Base-by-base conservation (phyloP, 768 basidiomycete species). In the Suillus clintonianus region DNA sequence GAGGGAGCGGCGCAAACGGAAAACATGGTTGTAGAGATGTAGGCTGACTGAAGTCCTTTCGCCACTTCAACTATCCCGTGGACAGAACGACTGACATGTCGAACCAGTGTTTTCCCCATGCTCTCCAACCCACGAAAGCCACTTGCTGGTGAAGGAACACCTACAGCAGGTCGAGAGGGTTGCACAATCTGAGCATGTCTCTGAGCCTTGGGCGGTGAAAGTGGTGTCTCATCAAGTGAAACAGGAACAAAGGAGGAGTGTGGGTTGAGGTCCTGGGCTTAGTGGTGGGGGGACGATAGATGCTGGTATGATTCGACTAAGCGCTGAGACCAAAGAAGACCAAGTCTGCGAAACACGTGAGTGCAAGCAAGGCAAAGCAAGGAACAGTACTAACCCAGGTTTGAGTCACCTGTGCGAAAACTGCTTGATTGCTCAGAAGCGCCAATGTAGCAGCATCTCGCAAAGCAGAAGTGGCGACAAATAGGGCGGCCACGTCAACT, bases 401-500 rank as follows among this genome's bases (percentile, higher is more conserved):
- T n/a, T 80, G 84, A 24, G 82, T 82, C 51, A 80, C 74, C 27
- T 76, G 67, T 13, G 74, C 69, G 71, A 89, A 91, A 41, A 57
- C 56, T 6, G 82, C 80, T 68, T 83, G 86, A 62, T 74, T 82
- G 68, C 80, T 85, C 68, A 92, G 77, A 64, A 92, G 70, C 37
- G 89, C 86, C 54, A 92, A 75, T n/a, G 87, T 74, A 39, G 87
- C 82, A 43, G 85, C 87, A 69, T 93, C 92, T 54, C 91, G 86
- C 43, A 92, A 80, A 10, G 87, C 83, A 39, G 91, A 89, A 4
- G 91, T n/a, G n/a, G 91, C 82, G 68, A 85, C 87, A 73, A 97
- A 94, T 68, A 97, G 89, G 65, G 89, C 76, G 61, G 91, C n/a
- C n/a, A n/a, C n/a, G n/a, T n/a, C n/a, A n/a, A n/a, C n/a, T n/a